Percentiles rank a stretch among this genome's conserved stretches.
Conservation (phyloP, 106 monocot species). For the Amphibolis antarctica region DNA sequence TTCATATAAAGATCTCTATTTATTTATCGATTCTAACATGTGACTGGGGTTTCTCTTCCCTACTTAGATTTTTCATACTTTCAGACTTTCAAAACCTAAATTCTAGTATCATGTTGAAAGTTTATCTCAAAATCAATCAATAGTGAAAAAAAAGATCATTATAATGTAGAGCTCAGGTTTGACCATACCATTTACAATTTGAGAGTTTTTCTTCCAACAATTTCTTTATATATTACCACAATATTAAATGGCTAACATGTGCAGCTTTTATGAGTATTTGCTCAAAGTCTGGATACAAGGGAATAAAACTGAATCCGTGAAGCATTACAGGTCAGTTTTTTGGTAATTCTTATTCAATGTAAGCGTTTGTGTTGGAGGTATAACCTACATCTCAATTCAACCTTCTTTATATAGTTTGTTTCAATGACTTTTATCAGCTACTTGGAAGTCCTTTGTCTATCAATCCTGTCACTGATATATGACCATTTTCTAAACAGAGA, state of each 20-base stretch:
- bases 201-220: too few relatives aligned
- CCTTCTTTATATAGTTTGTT: background rate
- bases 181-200: too few relatives aligned
- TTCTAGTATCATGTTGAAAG: too few relatives aligned
- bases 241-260: slow-evolving; percentile 5
- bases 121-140: too few relatives aligned
- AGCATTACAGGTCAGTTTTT: slow-evolving; percentile 69
- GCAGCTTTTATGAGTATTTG: slow-evolving; percentile 97
- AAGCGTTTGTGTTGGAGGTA: background rate
- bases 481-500: slow-evolving; percentile 29
- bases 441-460: background rate
- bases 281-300: slow-evolving; percentile 96
- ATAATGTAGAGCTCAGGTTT: too few relatives aligned
- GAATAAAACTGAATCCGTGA: slow-evolving; percentile 85
- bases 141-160: too few relatives aligned
- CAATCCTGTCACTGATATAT: too few relatives aligned
- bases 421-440: background rate
- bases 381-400: background rate
- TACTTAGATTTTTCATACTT: too few relatives aligned
- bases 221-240: background rate
- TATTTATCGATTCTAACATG: too few relatives aligned
- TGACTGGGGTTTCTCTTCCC: too few relatives aligned
- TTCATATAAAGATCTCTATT: too few relatives aligned
- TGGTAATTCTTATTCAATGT: background rate
- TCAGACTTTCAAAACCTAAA: too few relatives aligned